phyloP scores from a whole-genome alignment of 306 rosid genomes.

The Crataegus laevigata region DNA sequence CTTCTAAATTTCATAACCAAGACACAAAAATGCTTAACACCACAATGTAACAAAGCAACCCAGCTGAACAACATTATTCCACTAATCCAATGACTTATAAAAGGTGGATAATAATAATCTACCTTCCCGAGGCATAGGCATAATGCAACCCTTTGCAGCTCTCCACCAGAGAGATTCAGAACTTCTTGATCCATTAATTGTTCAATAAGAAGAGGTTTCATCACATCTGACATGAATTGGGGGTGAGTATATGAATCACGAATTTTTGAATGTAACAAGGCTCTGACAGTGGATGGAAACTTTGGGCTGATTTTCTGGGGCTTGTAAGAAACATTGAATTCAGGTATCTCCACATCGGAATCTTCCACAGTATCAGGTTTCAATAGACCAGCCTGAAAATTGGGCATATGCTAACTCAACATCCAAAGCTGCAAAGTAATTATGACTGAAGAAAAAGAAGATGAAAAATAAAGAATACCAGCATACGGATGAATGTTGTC shows the following conservation, averaged over 20 bases:
- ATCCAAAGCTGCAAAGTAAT: neutral
- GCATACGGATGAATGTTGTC: constrained; percentile 97
- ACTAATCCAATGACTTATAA: neutral
- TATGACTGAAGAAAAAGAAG: neutral
- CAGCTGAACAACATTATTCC: neutral
- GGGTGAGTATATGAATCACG: constrained; percentile 90
- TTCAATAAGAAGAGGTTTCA: constrained; percentile 97
- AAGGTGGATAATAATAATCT: constrained; percentile 3
- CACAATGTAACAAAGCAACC: neutral
- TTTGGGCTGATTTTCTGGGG: constrained; percentile 97
- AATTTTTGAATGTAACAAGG: constrained; percentile 72
- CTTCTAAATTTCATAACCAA: neutral
- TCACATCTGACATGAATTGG: constrained; percentile 91
- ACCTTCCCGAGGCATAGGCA: constrained; percentile 98
- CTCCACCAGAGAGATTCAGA: constrained; percentile 97
- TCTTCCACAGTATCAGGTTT: constrained; percentile 78
- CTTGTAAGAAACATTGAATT: constrained; percentile 95
- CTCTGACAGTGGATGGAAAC: constrained; percentile 67
- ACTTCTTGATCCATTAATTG: constrained; percentile 98
- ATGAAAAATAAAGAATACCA: constrained; percentile 41
- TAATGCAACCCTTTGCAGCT: constrained; percentile 94
- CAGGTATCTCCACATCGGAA: constrained; percentile 75
- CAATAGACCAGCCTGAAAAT: constrained; percentile 85
- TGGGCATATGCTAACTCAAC: neutral
- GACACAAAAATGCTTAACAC: neutral